These are phyloP conservation scores for Ophiostoma novo-ulmi DNA, from an alignment of 2,329 filamentous ascomycete species.

Conservation along the genomic window DNA sequence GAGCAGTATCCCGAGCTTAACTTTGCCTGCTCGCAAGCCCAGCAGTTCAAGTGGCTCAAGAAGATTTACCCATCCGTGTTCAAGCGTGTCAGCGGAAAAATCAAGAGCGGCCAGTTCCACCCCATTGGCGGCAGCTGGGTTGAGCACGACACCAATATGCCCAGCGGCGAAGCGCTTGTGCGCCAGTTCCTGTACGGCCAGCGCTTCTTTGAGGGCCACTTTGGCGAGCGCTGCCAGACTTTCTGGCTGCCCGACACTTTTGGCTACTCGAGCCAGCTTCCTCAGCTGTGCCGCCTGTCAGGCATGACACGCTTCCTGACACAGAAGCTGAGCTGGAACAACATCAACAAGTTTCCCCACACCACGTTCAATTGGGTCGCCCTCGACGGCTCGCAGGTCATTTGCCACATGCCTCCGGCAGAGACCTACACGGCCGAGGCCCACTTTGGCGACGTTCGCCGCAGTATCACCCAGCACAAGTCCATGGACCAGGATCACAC, in stretches of 20 bases:
- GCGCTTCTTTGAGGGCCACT: constrained; percentile 87
- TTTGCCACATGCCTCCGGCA: constrained; percentile 94
- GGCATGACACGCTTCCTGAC: constrained; percentile 97
- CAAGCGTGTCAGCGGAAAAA: constrained; percentile 84
- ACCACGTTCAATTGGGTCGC: constrained; percentile 99
- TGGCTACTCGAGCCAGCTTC: constrained; percentile 91
- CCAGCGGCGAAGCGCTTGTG: constrained; percentile 87
- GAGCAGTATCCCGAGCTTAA: constrained; percentile 90
- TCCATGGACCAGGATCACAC: constrained; percentile 89
- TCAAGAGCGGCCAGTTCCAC: constrained; percentile 85
- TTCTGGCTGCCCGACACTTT: constrained; percentile 99
- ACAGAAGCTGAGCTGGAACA: constrained; percentile 99
- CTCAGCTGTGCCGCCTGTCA: constrained; percentile 87
- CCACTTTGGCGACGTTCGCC: constrained; percentile 87
- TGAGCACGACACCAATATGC: constrained; percentile 97
- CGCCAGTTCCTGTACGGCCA: constrained; percentile 95
- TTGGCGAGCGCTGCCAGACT: constrained; percentile 80
- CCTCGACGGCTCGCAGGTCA: constrained; percentile 89
- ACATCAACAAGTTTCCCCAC: constrained; percentile 98
- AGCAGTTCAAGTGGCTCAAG: constrained; percentile 98
- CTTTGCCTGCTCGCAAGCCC: constrained; percentile 88
- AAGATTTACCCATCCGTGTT: constrained; percentile 81
- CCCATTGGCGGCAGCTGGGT: constrained; percentile 98
- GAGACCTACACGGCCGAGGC: constrained; percentile 95
- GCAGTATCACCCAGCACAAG: constrained; percentile 89